These are phyloP conservation scores for Pseudogymnoascus sp. DNA, from an alignment of 2,329 filamentous ascomycete species.

Conservation along the genomic window DNA sequence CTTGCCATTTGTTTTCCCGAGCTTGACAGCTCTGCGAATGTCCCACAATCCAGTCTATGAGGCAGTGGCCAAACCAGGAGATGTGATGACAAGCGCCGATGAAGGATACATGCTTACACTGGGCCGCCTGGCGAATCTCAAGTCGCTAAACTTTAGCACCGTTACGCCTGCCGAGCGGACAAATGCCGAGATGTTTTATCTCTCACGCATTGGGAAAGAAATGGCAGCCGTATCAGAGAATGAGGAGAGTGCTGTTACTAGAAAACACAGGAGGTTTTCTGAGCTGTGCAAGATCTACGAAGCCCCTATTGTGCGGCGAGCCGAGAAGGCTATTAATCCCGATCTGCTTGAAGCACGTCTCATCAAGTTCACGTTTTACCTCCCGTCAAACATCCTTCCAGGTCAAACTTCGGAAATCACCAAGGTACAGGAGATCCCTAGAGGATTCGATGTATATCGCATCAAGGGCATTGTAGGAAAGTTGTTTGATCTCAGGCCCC, in stretches of 20 bases:
- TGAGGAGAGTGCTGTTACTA: slow-evolving; percentile 46
- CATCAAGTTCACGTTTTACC: slow-evolving; percentile 52
- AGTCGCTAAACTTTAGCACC: slow-evolving; percentile 62
- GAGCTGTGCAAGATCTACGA: slow-evolving; percentile 72
- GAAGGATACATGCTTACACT: slow-evolving; percentile 86
- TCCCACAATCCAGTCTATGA: slow-evolving; percentile 76
- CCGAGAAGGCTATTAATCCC: slow-evolving; percentile 51
- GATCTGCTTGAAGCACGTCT: slow-evolving; percentile 76
- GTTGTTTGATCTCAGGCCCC: slow-evolving; percentile 56
- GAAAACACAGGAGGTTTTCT: slow-evolving; percentile 60
- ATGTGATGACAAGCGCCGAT: slow-evolving; percentile 49
- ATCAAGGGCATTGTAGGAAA: slow-evolving; percentile 70
- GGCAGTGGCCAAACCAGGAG: slow-evolving; percentile 29
- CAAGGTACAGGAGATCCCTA: slow-evolving; percentile 49
- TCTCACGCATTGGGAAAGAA: slow-evolving; percentile 72
- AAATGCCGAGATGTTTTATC: slow-evolving; percentile 90
- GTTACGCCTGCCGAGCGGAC: slow-evolving; percentile 66
- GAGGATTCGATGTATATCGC: slow-evolving; percentile 69
- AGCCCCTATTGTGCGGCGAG: slow-evolving; percentile 54
- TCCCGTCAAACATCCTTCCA: slow-evolving; percentile 15
- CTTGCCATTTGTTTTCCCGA: slow-evolving; percentile 61
- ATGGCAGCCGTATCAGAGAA: slow-evolving; percentile 51
- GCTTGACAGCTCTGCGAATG: slow-evolving; percentile 65
- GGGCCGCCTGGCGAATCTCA: slow-evolving; percentile 61
- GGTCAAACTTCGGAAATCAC: slow-evolving; percentile 16